Percentiles rank a stretch among this genome's conserved stretches.
Evolutionary conservation across 495 filamentous ascomycete species (phyloP).

Genomic region (Penicillium fimorum): DNA sequence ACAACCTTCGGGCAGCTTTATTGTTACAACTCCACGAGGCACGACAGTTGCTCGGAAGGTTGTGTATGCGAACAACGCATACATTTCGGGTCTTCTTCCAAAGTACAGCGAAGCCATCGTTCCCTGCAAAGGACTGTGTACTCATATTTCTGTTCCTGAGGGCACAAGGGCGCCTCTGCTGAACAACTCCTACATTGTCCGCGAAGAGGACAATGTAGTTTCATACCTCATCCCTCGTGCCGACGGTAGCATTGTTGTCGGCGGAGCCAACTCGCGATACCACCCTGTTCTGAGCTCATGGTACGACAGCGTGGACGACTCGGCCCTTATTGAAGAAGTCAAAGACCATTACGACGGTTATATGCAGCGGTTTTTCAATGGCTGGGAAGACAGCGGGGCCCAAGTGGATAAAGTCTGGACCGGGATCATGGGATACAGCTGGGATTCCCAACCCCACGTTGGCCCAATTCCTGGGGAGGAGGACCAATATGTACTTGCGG

Average conservation of each 20-base stretch:
- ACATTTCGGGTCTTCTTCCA: conserved; percentile 58
- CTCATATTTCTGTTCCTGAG: conserved; percentile 62
- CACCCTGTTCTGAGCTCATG: conserved; percentile 56
- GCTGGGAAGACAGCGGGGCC: conserved; percentile 46
- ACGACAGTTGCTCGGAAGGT: conserved; percentile 52
- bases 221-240: conserved; percentile 66
- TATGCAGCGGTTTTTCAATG: conserved; percentile 45
- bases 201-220: conserved; percentile 26
- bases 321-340: conserved; percentile 57
- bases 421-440: conserved; percentile 47
- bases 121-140: conserved; percentile 54
- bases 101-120: conserved; percentile 60
- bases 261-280: conserved; percentile 49
- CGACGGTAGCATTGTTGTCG: conserved; percentile 72
- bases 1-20: conserved; percentile 38
- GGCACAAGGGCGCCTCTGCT: conserved; percentile 48
- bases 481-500: conserved; percentile 48
- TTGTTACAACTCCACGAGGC: conserved; percentile 54
- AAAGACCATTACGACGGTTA: conserved; percentile 55
- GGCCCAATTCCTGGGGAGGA: conserved; percentile 44
- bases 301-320: conserved; percentile 53
- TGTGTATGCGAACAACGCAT: conserved; percentile 72
- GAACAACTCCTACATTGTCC: conserved; percentile 35
- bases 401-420: conserved; percentile 47
- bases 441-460: conserved; percentile 48